Conservation (phyloP, 2,329 filamentous ascomycete genomes). For the Lachnellula hyalina region DNA sequence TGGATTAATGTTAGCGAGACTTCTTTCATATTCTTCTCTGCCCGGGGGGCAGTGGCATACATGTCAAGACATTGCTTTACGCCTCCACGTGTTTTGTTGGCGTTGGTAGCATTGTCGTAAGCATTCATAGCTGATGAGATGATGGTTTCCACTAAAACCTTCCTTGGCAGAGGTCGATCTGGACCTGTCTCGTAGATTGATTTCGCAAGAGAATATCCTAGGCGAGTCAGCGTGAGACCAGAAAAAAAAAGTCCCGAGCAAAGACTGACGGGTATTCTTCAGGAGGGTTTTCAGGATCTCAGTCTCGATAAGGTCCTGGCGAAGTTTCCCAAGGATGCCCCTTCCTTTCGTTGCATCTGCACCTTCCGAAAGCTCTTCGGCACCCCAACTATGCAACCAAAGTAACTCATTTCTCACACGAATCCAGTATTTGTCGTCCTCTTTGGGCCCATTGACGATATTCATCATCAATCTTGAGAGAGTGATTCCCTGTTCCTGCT, state of each 20-base stretch:
- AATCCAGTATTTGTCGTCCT: constrained; percentile 60
- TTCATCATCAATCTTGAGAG: constrained; percentile 43
- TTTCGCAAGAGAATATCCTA: constrained; percentile 58
- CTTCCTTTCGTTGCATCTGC: constrained; percentile 38
- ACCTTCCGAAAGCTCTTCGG: constrained; percentile 38
- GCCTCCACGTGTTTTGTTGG: constrained; percentile 68
- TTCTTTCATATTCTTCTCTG: background rate
- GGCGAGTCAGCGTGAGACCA: constrained; percentile 6
- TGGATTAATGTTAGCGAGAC: constrained; percentile 32
- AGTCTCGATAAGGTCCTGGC: constrained; percentile 57
- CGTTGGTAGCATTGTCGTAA: constrained; percentile 79
- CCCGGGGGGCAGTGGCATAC: constrained; percentile 39
- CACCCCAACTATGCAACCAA: constrained; percentile 71
- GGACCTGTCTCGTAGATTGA: constrained; percentile 54
- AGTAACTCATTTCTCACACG: constrained; percentile 58
- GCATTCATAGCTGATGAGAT: constrained; percentile 60
- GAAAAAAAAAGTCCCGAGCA: background rate
- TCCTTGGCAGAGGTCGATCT: constrained; percentile 43
- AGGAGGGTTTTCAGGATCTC: constrained; percentile 67
- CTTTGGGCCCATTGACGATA: constrained; percentile 39
- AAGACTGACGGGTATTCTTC: constrained; percentile 50
- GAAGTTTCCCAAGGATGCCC: constrained; percentile 50
- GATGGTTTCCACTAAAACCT: constrained; percentile 54
- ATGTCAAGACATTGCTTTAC: constrained; percentile 74
- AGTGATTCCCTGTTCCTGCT: constrained; percentile 58